Percentiles rank a stretch among this genome's conserved stretches.
Conservation (phyloP, 2,329 filamentous ascomycete genomes). For the Pseudogymnoascus sp. region DNA sequence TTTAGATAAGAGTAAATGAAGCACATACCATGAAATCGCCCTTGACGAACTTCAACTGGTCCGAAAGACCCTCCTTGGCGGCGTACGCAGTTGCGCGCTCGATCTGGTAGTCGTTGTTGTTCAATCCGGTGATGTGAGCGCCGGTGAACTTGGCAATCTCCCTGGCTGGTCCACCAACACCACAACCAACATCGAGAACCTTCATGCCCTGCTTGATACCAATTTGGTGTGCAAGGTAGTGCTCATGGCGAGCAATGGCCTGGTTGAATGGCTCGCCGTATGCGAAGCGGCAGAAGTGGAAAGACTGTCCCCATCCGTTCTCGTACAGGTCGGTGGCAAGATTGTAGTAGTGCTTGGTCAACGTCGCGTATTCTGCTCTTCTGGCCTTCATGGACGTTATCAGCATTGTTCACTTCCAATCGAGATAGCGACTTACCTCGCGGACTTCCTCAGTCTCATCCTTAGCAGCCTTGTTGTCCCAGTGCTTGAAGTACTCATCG, state of each 20-base stretch:
- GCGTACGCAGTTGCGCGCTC: conserved; percentile 85
- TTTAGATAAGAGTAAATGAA: not conserved
- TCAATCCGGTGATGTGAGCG: conserved; percentile 80
- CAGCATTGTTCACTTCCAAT: not conserved
- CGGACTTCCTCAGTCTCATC: conserved; percentile 77
- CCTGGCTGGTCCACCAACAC: conserved; percentile 88
- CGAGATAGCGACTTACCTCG: conserved; percentile 47
- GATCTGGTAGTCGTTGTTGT: conserved; percentile 99
- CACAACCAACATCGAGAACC: conserved; percentile 92
- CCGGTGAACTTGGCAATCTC: conserved; percentile 96
- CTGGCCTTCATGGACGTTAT: conserved; percentile 49
- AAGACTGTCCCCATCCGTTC: conserved; percentile 91
- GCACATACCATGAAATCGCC: conserved; percentile 79
- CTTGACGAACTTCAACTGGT: conserved; percentile 82
- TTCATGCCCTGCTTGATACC: conserved; percentile 78
- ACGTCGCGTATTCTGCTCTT: conserved; percentile 80
- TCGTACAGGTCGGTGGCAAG: conserved; percentile 94
- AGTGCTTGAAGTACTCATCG: conserved; percentile 94
- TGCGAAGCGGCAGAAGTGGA: conserved; percentile 96
- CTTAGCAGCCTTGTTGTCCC: conserved; percentile 73
- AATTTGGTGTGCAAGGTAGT: conserved; percentile 90
- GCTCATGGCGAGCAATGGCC: conserved; percentile 92
- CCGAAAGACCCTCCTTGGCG: conserved; percentile 66
- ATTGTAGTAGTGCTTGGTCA: conserved; percentile 96
- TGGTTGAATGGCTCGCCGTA: conserved; percentile 79